Evolutionary conservation across 495 filamentous ascomycete species (phyloP), one percentile per base, ranked within the genome.

Genomic region (Neurospora sp.): DNA sequence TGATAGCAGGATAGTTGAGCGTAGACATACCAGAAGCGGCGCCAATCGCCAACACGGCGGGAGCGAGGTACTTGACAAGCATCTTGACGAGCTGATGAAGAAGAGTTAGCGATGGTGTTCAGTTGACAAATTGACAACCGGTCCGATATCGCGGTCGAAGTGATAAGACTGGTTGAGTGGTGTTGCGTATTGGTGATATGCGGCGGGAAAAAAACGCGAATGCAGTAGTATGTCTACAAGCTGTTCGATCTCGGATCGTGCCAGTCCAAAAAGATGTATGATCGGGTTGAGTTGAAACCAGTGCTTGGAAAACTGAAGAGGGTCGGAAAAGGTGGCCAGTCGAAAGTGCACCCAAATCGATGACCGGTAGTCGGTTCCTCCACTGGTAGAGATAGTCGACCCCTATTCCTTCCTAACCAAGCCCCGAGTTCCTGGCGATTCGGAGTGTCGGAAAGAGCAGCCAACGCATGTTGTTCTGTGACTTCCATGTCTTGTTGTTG

Each of bases 21-120:
- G 42, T 44, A 4, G 38, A 85, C 90, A 84, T 83, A 93, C 93
- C 94, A 75, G 90, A 82, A 70, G 85, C 90, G 70, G 86, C 80
- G 78, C 90, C 85, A 75, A 90, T 85, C 75, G 91, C 93, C 82
- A 94, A 83, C 59, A 89, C 88, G 80, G 93, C 91, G 77, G 96
- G 86, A 74, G 94, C 81, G 83, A 93, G 86, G 79, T 90, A 89
- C 84, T 88, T 84, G 85, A 90, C 86, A 81, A 90, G 87, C 95
- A 98, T 97, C 80, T 80, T 86, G 87, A 76, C 71, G 72, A 72
- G 77, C 80, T 81, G 71, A 69, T 69, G 74, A 71, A 75, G 79
- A 76, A 82, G 74, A 78, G 74, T 76, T 74, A 77, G 70, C 71
- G 69, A 42, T 70, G 41, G 40, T 41, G 14, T 71, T 44, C 27